phyloP scores from a whole-genome alignment of 2,329 filamentous ascomycete species.

The Lecanicillium sp. region DNA sequence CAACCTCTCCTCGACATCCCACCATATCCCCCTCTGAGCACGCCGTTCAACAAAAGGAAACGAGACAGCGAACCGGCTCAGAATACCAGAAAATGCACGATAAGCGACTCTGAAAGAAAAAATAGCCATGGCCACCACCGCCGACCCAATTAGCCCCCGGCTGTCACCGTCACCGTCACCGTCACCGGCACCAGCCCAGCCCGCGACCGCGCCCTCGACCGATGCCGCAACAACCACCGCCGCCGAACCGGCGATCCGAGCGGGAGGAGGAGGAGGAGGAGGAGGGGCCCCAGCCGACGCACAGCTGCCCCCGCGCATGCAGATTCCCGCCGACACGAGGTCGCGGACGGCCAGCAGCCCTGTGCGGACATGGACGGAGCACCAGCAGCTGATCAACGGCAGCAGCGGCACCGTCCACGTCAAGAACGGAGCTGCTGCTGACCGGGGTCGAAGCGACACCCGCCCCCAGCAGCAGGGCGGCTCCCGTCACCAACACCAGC shows the following conservation, averaged over 20 bases:
- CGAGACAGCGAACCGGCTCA: neutral
- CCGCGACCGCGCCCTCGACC: too few species aligned
- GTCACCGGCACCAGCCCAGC: neutral
- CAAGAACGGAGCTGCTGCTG: neutral
- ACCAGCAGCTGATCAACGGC: conserved; percentile 3
- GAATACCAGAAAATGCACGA: neutral
- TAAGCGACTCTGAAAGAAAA: neutral
- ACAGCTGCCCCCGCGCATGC: neutral
- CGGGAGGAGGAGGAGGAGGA: too few species aligned
- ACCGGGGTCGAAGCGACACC: conserved; percentile 5
- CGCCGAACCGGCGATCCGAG: neutral
- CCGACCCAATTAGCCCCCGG: conserved; percentile 19
- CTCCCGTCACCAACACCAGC: neutral
- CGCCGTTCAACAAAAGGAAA: neutral
- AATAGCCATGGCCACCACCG: conserved; percentile 22
- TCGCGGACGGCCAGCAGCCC: conserved; percentile 11
- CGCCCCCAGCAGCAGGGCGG: neutral
- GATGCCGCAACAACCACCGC: neutral
- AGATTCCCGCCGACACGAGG: neutral
- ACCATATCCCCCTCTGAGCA: neutral
- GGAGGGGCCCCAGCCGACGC: too few species aligned
- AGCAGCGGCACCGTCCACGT: neutral
- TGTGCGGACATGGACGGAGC: conserved; percentile 6
- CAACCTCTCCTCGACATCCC: neutral
- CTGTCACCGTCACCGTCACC: conserved; percentile 14